A percentile compares a stretch with the other conserved stretches of the same genome.
Conservation (phyloP, 2,329 filamentous ascomycete genomes). For the Pseudocercospora vitis region DNA sequence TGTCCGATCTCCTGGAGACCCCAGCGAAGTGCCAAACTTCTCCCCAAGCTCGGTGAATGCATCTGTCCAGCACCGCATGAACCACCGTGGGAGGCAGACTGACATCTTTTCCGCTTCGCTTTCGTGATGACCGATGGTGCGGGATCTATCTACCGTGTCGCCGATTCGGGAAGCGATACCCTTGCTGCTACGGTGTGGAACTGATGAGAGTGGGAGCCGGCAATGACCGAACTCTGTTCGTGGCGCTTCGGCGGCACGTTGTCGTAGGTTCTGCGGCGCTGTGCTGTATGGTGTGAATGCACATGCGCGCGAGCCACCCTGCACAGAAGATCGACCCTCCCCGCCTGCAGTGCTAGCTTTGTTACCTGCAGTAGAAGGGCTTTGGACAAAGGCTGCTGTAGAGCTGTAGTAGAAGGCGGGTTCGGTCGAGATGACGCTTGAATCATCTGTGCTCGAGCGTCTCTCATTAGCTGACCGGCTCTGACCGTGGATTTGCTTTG, state of each 20-base stretch:
- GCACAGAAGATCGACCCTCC: background rate
- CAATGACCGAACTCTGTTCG: too few relatives aligned
- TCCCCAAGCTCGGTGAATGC: background rate
- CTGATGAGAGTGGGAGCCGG: too few relatives aligned
- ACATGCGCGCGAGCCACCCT: background rate
- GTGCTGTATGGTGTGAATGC: background rate
- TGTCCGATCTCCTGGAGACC: background rate
- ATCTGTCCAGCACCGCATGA: background rate
- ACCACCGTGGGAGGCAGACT: too few relatives aligned
- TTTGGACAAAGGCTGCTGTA: background rate
- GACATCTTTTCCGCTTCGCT: too few relatives aligned
- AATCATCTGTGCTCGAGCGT: background rate
- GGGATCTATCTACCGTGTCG: too few relatives aligned
- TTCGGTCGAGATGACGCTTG: conserved; percentile 1
- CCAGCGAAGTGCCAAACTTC: background rate
- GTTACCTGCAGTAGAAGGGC: background rate
- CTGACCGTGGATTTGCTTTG: background rate
- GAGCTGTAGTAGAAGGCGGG: background rate
- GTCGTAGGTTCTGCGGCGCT: conserved; percentile 14
- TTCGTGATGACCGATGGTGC: too few relatives aligned
- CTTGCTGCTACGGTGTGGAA: too few relatives aligned
- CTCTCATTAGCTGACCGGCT: background rate
- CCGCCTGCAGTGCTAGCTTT: background rate
- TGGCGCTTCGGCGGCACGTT: conserved; percentile 19
- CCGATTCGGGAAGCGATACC: too few relatives aligned